phyloP scores from a whole-genome alignment of 2,329 filamentous ascomycete genomes.

The Colletotrichum graminicola region DNA sequence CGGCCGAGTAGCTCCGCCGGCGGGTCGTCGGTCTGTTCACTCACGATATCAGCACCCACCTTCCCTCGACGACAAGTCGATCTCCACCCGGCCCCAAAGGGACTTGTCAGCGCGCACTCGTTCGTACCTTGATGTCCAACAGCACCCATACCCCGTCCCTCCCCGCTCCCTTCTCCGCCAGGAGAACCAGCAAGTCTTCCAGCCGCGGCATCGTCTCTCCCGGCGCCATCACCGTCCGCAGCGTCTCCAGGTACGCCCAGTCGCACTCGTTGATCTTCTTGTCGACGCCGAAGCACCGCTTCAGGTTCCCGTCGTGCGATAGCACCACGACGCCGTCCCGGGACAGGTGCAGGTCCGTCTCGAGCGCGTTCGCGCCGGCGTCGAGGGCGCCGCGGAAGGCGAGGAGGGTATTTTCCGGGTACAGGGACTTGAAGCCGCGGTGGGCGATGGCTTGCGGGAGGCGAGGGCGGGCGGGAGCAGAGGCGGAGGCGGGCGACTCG shows the following conservation, averaged over 20 bases:
- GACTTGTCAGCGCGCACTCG: not conserved
- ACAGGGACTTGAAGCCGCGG: slow-evolving; percentile 81
- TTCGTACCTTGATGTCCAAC: slow-evolving; percentile 84
- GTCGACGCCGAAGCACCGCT: slow-evolving; percentile 84
- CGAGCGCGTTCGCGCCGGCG: slow-evolving; percentile 82
- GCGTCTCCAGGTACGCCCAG: slow-evolving; percentile 77
- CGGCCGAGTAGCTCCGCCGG: slow-evolving; percentile 77
- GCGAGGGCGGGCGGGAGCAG: slow-evolving; percentile 20
- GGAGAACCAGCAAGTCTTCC: slow-evolving; percentile 78
- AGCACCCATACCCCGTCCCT: slow-evolving; percentile 81
- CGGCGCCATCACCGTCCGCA: slow-evolving; percentile 76
- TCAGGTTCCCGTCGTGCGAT: slow-evolving; percentile 82
- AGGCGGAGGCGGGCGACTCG: slow-evolving; percentile 42
- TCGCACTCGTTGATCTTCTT: slow-evolving; percentile 80
- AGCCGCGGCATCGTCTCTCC: slow-evolving; percentile 80
- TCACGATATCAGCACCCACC: slow-evolving; percentile 4
- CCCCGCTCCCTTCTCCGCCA: slow-evolving; percentile 73
- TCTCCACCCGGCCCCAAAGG: too few species aligned
- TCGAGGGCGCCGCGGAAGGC: slow-evolving; percentile 81
- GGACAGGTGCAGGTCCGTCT: slow-evolving; percentile 89
- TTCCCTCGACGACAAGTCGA: not conserved
- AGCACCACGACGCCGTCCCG: slow-evolving; percentile 87
- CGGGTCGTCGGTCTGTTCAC: slow-evolving; percentile 73
- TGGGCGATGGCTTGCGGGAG: slow-evolving; percentile 82
- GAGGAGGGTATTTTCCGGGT: slow-evolving; percentile 87